phyloP scores from a whole-genome alignment of 768 basidiomycete genomes.

The Phanerochaete sordida region DNA sequence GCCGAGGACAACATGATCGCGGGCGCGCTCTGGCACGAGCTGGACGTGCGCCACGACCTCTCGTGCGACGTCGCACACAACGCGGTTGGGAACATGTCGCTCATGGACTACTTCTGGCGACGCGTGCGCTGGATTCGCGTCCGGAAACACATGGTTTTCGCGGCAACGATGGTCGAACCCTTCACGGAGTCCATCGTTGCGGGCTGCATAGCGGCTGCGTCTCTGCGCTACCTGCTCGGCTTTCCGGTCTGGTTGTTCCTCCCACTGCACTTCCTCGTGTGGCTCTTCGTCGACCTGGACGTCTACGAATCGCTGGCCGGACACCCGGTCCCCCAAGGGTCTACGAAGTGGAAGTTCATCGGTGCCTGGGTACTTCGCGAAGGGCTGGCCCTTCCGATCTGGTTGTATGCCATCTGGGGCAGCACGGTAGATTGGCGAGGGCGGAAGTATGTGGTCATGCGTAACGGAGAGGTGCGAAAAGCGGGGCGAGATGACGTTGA shows the following conservation, averaged over 20 bases:
- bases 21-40: conserved; percentile 88
- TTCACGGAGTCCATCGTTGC: conserved; percentile 84
- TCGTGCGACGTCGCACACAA: conserved; percentile 90
- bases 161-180: conserved; percentile 86
- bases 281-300: conserved; percentile 79
- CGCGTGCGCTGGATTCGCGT: conserved; percentile 97
- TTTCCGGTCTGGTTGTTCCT: conserved; percentile 54
- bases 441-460: conserved; percentile 64
- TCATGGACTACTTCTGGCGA: conserved; percentile 82
- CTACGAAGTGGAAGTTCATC: conserved; percentile 56
- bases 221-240: conserved; percentile 47
- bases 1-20: conserved; percentile 99
- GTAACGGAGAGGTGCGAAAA: conserved; percentile 64
- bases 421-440: conserved; percentile 88
- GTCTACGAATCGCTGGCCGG: conserved; percentile 77
- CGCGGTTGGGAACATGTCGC: conserved; percentile 82
- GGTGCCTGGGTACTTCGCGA: conserved; percentile 81
- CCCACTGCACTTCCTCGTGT: conserved; percentile 56
- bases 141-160: conserved; percentile 87
- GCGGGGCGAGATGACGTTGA: conserved; percentile 9
- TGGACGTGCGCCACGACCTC: conserved; percentile 82
- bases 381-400: conserved; percentile 84
- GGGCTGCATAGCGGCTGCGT: conserved; percentile 58
- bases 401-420: conserved; percentile 76
- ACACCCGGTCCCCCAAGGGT: conserved; percentile 45